Conservation (phyloP, 2,329 filamentous ascomycete genomes). For the Xylaria sp. region DNA sequence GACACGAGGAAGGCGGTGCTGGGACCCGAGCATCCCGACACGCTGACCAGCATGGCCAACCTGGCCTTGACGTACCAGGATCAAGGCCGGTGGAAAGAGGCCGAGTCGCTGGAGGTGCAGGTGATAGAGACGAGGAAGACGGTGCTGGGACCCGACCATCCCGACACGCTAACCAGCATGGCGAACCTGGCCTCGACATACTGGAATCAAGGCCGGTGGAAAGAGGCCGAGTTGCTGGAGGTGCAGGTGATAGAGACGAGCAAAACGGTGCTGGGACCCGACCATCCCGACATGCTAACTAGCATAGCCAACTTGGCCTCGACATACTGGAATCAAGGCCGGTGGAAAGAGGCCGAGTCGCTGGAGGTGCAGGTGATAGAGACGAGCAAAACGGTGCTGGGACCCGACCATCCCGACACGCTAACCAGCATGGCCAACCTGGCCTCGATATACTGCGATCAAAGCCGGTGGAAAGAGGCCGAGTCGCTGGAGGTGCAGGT, state of each 20-base stretch:
- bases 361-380: background rate
- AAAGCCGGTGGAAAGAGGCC: background rate
- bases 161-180: conserved; percentile 5
- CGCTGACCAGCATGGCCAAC: conserved; percentile 3
- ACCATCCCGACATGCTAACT: background rate
- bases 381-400: background rate
- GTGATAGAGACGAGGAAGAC: background rate
- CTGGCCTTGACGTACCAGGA: conserved; percentile 4
- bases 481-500: too few relatives aligned
- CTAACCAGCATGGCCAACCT: background rate
- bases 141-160: conserved; percentile 1
- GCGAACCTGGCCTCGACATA: too few relatives aligned
- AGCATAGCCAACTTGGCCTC: background rate
- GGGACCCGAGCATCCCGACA: background rate
- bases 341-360: background rate
- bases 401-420: background rate
- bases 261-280: background rate
- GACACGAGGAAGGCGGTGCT: background rate
- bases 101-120: background rate
- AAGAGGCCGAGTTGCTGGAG: too few relatives aligned
- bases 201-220: too few relatives aligned
- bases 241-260: background rate
- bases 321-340: background rate
- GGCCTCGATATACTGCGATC: background rate
- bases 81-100: background rate